These are phyloP conservation scores for Geranomyces variabilis DNA, from an alignment of 192 early-diverging fungal species.

Conservation along the genomic window DNA sequence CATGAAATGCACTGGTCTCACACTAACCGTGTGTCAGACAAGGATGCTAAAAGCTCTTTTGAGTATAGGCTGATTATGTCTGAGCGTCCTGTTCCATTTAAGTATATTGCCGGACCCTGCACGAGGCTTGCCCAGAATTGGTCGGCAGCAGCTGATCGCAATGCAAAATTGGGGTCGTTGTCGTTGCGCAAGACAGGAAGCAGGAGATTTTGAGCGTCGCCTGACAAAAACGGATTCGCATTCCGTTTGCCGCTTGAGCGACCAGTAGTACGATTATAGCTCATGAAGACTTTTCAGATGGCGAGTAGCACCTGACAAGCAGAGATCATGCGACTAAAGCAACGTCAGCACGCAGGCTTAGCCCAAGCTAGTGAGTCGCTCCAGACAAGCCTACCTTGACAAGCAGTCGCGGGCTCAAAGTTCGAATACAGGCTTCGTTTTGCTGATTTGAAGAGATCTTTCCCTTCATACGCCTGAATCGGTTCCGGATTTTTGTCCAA, in stretches of 20 bases:
- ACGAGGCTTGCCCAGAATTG: slow-evolving; percentile 14
- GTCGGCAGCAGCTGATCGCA: slow-evolving; percentile 18
- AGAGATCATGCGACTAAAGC: neutral
- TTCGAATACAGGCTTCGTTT: neutral
- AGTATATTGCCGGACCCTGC: neutral
- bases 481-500: slow-evolving; percentile 1
- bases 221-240: neutral
- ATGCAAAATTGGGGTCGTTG: slow-evolving; percentile 21
- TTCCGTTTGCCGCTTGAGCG: neutral
- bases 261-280: neutral
- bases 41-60: slow-evolving; percentile 10
- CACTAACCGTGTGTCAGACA: slow-evolving; percentile 26
- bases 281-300: neutral
- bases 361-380: neutral
- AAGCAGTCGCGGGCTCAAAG: neutral
- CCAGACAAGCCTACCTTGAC: neutral
- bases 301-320: neutral
- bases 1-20: neutral
- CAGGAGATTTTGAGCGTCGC: neutral
- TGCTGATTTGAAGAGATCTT: too few species aligned
- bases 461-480: neutral
- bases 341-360: neutral
- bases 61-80: slow-evolving; percentile 6
- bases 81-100: neutral
- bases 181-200: slow-evolving; percentile 9